phyloP scores from a whole-genome alignment of 1,284 basidiomycete genomes.

The Kalmanozyma brasiliensis region DNA sequence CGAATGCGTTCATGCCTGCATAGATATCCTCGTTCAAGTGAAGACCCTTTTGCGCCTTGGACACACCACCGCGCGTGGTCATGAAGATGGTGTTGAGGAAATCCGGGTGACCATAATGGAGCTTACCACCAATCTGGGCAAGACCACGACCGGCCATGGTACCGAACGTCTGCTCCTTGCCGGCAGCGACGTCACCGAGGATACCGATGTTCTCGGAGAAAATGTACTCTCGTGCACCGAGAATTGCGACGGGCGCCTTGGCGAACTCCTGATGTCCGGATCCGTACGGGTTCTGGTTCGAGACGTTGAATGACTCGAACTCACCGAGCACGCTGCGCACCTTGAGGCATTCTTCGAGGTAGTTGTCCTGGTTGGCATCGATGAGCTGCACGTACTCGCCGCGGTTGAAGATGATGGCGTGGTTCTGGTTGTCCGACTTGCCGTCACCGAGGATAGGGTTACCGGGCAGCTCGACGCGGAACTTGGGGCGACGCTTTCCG shows the following conservation, averaged over 20 bases:
- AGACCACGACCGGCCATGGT: conserved; percentile 93
- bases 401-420: conserved; percentile 98
- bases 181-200: conserved; percentile 95
- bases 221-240: conserved; percentile 98
- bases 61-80: conserved; percentile 97
- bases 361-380: conserved; percentile 99
- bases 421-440: conserved; percentile 99
- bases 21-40: conserved; percentile 99
- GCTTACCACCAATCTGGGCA: conserved; percentile 96
- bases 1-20: conserved; percentile 98
- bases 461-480: conserved; percentile 96
- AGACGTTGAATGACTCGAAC: conserved; percentile 92
- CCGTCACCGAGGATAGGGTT: conserved; percentile 99
- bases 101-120: conserved; percentile 99
- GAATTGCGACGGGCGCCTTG: conserved; percentile 90
- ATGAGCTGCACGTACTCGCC: conserved; percentile 99
- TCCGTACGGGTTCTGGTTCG: conserved; percentile 89
- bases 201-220: conserved; percentile 99
- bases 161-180: conserved; percentile 99
- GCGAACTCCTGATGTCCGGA: conserved; percentile 76
- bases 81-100: conserved; percentile 98
- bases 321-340: conserved; percentile 98
- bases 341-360: conserved; percentile 99
- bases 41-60: conserved; percentile 97
- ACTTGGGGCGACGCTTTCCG: conserved; percentile 91